phyloP scores from a whole-genome alignment of 495 filamentous ascomycete genomes.

The Aspergillus sclerotioniger region DNA sequence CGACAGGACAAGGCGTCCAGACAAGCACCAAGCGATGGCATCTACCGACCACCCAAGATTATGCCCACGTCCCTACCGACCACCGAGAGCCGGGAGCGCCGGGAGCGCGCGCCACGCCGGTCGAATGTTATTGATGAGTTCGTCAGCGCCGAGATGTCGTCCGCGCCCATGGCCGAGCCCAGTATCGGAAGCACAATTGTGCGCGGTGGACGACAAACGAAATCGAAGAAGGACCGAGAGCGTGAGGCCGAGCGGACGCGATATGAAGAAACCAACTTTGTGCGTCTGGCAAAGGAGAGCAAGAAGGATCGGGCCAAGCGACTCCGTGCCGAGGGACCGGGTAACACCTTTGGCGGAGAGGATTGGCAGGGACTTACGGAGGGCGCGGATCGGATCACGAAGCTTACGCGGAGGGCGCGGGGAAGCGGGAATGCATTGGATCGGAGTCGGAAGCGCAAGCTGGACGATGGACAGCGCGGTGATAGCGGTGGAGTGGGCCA shows the following conservation, averaged over 20 bases:
- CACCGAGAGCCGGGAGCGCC: conserved; percentile 59
- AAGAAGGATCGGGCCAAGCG: conserved; percentile 66
- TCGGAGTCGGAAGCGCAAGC: conserved; percentile 73
- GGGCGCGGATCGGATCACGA: conserved; percentile 73
- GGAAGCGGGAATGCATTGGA: conserved; percentile 62
- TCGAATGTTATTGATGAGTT: conserved; percentile 85
- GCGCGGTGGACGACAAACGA: conserved; percentile 65
- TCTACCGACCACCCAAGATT: conserved; percentile 85
- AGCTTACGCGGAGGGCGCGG: conserved; percentile 59
- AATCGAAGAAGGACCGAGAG: conserved; percentile 65
- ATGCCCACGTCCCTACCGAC: conserved; percentile 65
- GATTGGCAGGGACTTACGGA: conserved; percentile 78
- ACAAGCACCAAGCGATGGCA: conserved; percentile 46
- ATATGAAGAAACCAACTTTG: conserved; percentile 87
- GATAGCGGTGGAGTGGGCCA: conserved; percentile 62
- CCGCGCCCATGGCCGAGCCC: conserved; percentile 72
- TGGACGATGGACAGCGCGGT: conserved; percentile 56
- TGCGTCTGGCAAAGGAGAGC: conserved; percentile 74
- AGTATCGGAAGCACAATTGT: conserved; percentile 82
- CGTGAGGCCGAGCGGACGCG: conserved; percentile 68
- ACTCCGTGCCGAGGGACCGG: conserved; percentile 49
- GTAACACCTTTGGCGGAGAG: conserved; percentile 70
- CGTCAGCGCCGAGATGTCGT: conserved; percentile 73
- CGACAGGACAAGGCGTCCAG: conserved; percentile 22
- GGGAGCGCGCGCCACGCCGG: conserved; percentile 47